phyloP scores from a whole-genome alignment of 176 grass and related monocot species.

The Avena insularis region DNA sequence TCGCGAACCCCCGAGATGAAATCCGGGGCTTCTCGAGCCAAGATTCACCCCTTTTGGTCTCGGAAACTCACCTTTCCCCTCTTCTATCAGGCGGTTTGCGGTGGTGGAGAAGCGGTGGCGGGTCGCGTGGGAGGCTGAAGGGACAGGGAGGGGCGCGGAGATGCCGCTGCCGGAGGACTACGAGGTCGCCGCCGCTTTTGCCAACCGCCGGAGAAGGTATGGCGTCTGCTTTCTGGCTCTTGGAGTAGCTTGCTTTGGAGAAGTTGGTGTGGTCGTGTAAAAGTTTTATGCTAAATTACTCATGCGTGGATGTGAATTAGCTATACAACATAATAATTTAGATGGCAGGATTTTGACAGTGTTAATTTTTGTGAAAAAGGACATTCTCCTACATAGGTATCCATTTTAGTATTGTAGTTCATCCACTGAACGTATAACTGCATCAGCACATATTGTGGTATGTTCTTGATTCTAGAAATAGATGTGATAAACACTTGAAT shows the following conservation, averaged over 20 bases:
- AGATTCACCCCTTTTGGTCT: conserved; percentile 11
- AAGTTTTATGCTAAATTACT: neutral
- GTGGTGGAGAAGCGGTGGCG: conserved; percentile 93
- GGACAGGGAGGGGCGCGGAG: conserved; percentile 11
- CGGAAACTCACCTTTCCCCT: neutral
- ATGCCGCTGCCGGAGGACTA: conserved; percentile 65
- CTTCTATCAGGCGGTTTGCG: conserved; percentile 61
- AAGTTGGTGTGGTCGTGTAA: neutral
- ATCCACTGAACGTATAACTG: neutral
- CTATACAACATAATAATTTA: neutral
- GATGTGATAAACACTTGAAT: neutral
- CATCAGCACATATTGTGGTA: neutral
- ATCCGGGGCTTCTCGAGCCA: neutral
- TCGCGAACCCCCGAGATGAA: neutral
- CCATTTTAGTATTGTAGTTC: neutral
- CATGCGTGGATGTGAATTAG: conserved; percentile 22
- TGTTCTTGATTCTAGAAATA: neutral
- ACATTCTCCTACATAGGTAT: neutral
- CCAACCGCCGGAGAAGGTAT: conserved; percentile 72
- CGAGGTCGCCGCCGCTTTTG: conserved; percentile 70
- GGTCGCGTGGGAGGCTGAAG: conserved; percentile 56
- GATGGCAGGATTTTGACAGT: neutral
- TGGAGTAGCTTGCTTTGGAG: neutral
- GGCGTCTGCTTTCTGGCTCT: neutral
- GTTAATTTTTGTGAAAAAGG: neutral